Conservation (phyloP, 306 rosid species). For the Trifolium repens region DNA sequence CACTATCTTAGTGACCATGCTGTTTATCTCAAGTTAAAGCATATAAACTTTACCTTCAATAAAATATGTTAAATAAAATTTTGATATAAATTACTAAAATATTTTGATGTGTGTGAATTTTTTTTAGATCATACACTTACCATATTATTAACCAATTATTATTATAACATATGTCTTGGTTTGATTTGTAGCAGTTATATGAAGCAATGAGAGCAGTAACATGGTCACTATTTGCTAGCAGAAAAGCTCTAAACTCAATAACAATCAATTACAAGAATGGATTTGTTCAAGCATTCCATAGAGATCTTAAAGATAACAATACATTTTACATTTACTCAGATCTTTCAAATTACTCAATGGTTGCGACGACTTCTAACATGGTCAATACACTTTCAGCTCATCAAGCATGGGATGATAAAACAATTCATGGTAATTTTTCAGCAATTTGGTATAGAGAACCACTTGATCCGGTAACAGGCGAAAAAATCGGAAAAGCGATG, state of each 20-base stretch:
- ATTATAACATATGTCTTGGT: too few species aligned
- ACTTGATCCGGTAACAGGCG: constrained; percentile 86
- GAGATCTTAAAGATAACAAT: constrained; percentile 84
- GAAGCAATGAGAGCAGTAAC: constrained; percentile 88
- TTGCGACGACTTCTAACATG: constrained; percentile 46
- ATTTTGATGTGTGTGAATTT: background rate
- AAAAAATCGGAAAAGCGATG: constrained; percentile 85
- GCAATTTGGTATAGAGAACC: constrained; percentile 95
- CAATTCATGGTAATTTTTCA: constrained; percentile 73
- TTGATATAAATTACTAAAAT: background rate
- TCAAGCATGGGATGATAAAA: constrained; percentile 66
- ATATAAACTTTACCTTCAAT: background rate
- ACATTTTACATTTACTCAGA: constrained; percentile 93
- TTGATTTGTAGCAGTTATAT: constrained; percentile 70
- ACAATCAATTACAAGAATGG: constrained; percentile 90
- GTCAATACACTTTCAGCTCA: constrained; percentile 48
- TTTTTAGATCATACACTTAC: background rate
- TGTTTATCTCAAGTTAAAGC: background rate
- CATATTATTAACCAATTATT: constrained; percentile 29
- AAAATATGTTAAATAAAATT: background rate
- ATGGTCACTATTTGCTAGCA: constrained; percentile 89
- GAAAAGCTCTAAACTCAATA: constrained; percentile 89
- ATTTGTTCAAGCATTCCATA: constrained; percentile 94
- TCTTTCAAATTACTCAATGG: constrained; percentile 83
- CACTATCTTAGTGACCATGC: background rate